Base-by-base conservation (phyloP, 768 basidiomycete genomes). In the Infundibulicybe gibba region DNA sequence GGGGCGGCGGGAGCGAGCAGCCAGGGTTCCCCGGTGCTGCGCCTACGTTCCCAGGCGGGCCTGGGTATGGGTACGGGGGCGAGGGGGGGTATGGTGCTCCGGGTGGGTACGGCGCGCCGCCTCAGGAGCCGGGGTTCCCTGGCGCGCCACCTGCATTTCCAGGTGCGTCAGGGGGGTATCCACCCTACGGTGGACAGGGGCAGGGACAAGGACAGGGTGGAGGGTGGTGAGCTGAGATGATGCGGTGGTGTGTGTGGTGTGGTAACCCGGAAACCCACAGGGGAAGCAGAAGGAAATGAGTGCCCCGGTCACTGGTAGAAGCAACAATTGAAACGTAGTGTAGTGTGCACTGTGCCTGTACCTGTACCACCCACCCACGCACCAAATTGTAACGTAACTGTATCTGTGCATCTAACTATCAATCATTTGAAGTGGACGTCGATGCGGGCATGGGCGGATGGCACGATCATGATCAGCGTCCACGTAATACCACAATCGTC, bases 131-230 rank as follows among this genome's bases (percentile, higher is more conserved):
- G 4, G 56, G 57, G 14, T 59, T 54, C 25, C 45, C 53, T 50
- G 65, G 54, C 33, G 58, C 59, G 38, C 63, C 63, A 0, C 69
- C 64, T 40, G 56, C 53, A 13, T 76, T 74, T 59, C 74, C 74
- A 21, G 65, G 62, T 35, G 61, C 63, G 4, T 10, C 35, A 6
- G 35, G 35, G 14, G 17, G n/a, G 35, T 38, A 38, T 38, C 10
- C 66, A 64, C 49, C 35, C 10, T 38, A 38, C 10, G 35, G 35
- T 10, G 35, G 35, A 10, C 35, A 38, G 17, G 61, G 62, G 34
- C 59, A 49, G 51, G 50, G 54, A 21, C 52, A 50, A 14, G 44
- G 53, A 25, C 53, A 52, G 32, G 51, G 55, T n/a, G 54, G 54
- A 6, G 35, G 35, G 17, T 38, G 35, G 35, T 38, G 10, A 38